A percentile compares a stretch with the other conserved stretches of the same genome.
Conservation (phyloP, 257 asterid species). For the Ophiorrhiza pumila region DNA sequence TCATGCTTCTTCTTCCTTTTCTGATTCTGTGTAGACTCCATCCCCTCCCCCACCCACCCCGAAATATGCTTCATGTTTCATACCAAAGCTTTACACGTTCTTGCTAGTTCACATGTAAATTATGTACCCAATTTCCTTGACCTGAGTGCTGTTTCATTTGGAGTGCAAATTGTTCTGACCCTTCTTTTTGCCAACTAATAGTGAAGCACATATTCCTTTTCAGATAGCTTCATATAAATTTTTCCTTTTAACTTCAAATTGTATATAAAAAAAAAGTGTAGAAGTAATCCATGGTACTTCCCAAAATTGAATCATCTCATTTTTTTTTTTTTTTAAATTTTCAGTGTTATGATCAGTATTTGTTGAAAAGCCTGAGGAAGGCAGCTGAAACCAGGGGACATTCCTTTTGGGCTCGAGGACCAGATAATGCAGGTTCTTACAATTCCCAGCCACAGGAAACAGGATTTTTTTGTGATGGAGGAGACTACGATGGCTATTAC, state of each 20-base stretch:
- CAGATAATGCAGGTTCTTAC: constrained; percentile 43
- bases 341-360: constrained; percentile 75
- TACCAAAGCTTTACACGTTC: not conserved
- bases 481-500: constrained; percentile 59
- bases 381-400: constrained; percentile 61
- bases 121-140: not conserved
- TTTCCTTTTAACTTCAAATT: not conserved
- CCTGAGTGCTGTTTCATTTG: not conserved
- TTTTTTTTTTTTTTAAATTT: not conserved
- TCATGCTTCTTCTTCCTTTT: constrained; percentile 3
- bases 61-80: not conserved
- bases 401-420: constrained; percentile 54
- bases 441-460: constrained; percentile 37
- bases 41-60: too few species aligned
- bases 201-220: not conserved
- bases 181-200: not conserved
- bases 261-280: not conserved
- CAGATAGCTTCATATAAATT: not conserved
- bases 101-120: not conserved
- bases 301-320: not conserved
- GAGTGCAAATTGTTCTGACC: not conserved
- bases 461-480: constrained; percentile 52
- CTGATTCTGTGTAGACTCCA: not conserved
- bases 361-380: constrained; percentile 49
- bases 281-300: not conserved